Evolutionary conservation across 2,329 filamentous ascomycete species (phyloP).

Genomic region (Ascochyta fabae): DNA sequence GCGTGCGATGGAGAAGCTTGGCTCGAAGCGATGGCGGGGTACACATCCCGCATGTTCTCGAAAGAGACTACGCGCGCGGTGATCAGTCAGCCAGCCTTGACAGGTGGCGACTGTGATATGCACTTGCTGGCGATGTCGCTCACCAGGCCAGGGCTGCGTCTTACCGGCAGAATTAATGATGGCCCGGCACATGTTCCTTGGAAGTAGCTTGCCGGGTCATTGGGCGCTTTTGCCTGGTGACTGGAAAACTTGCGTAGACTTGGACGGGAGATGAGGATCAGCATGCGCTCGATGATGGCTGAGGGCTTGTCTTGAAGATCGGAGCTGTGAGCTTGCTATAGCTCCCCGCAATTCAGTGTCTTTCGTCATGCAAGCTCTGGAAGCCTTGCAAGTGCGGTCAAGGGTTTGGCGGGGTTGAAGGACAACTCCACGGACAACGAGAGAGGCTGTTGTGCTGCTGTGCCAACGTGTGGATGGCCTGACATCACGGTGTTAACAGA

Average conservation of each 20-base stretch:
- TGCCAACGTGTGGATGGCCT: neutral
- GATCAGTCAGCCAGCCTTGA: conserved; percentile 4
- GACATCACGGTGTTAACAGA: too few relatives aligned
- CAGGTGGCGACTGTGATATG: neutral
- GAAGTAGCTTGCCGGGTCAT: neutral
- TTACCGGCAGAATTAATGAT: conserved; percentile 1
- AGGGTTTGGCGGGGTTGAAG: neutral
- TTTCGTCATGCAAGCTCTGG: conserved; percentile 1
- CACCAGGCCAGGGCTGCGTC: neutral
- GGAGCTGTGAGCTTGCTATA: neutral
- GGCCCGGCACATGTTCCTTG: conserved; percentile 8
- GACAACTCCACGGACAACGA: neutral
- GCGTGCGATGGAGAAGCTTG: neutral
- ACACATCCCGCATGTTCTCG: neutral
- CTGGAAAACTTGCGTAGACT: conserved; percentile 4
- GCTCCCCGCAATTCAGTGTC: neutral
- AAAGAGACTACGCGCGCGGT: too few relatives aligned
- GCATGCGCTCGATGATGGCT: conserved; percentile 6
- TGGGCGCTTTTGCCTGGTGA: conserved; percentile 3
- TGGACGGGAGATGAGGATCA: conserved; percentile 20
- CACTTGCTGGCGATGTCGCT: neutral
- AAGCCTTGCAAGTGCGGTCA: neutral
- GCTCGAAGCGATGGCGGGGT: conserved; percentile 9
- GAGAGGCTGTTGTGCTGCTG: neutral
- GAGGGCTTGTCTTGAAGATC: conserved; percentile 5